These are phyloP conservation scores for Syzygium oleosum DNA, from an alignment of 345 rosid genomes.

Conservation along the genomic window DNA sequence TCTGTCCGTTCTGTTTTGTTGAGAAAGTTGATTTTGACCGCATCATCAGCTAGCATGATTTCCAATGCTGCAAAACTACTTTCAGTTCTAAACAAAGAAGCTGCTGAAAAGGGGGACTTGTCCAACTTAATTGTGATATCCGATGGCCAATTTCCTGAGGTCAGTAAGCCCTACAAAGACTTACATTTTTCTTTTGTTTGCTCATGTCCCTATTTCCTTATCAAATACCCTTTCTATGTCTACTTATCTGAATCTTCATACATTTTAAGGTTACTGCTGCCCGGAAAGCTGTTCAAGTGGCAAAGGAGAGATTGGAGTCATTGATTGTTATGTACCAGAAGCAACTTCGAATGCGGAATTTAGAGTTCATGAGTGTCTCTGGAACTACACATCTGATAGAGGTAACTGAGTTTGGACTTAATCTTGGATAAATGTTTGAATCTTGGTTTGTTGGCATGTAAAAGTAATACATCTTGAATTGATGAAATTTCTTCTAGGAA, in stretches of 20 bases:
- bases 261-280: constrained; percentile 57
- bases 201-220: neutral
- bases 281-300: constrained; percentile 48
- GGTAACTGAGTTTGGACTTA: constrained; percentile 18
- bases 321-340: constrained; percentile 35
- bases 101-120: constrained; percentile 66
- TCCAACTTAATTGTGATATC: constrained; percentile 47
- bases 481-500: neutral
- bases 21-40: constrained; percentile 57
- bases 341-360: constrained; percentile 35
- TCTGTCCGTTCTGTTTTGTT: constrained; percentile 43
- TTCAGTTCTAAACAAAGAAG: constrained; percentile 67
- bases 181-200: neutral
- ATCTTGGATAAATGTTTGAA: neutral
- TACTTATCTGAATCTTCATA: neutral
- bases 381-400: constrained; percentile 64
- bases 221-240: neutral
- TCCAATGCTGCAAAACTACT: constrained; percentile 56
- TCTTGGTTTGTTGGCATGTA: neutral
- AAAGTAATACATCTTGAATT: neutral
- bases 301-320: constrained; percentile 50
- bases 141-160: constrained; percentile 67
- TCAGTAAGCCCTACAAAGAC: constrained; percentile 1
- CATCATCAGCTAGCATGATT: constrained; percentile 60
- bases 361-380: constrained; percentile 52